Evolutionary conservation across 2,329 filamentous ascomycete genomes (phyloP).

Genomic region (Madurella fahalii): DNA sequence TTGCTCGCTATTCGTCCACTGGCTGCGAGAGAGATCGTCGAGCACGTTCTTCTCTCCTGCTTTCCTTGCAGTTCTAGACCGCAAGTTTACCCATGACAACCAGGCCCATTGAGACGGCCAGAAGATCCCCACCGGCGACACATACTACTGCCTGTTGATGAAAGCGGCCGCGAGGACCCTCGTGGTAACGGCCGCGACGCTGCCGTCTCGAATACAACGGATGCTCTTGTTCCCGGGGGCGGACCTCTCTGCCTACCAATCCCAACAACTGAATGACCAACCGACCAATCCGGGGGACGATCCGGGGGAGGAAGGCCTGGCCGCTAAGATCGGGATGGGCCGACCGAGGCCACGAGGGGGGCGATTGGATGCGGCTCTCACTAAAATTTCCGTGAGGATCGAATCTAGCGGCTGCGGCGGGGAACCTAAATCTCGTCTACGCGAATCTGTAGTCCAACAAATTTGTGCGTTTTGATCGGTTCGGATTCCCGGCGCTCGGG

Average conservation of each 20-base stretch:
- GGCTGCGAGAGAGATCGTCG: no score
- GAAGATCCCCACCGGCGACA: no score
- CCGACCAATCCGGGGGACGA: conserved; percentile 10
- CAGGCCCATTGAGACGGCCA: no score
- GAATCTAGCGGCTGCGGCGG: not conserved
- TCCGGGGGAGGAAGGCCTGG: conserved; percentile 1
- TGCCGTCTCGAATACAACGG: no score
- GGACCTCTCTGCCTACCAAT: conserved; percentile 4
- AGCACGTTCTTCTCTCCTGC: no score
- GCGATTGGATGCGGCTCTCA: conserved; percentile 9
- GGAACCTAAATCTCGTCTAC: not conserved
- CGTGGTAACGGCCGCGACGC: no score
- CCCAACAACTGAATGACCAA: not conserved
- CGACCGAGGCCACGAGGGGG: not conserved
- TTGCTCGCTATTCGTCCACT: no score
- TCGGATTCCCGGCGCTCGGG: not conserved
- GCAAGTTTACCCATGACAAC: no score
- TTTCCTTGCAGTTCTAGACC: no score
- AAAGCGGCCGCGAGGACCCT: no score
- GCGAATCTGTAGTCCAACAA: conserved; percentile 2
- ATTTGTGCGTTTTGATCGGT: not conserved
- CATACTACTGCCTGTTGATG: no score
- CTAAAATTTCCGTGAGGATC: not conserved
- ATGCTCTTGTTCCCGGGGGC: not conserved
- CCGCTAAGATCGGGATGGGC: not conserved